phyloP scores from a whole-genome alignment of 2,329 filamentous ascomycete genomes.

The Aspergillus clavatus region DNA sequence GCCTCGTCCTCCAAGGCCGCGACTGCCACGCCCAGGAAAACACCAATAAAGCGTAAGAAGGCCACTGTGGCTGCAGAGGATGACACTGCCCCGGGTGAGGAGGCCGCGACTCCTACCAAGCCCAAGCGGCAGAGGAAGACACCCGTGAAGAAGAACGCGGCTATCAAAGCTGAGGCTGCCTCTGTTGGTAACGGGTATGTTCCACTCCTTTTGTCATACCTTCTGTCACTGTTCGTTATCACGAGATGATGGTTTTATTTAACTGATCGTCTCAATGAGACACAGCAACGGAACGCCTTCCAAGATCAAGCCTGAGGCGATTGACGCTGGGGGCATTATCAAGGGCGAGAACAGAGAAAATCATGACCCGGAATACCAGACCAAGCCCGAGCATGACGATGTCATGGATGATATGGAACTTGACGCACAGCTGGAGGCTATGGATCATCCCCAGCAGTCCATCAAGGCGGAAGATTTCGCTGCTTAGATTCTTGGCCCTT shows the following conservation, averaged over 20 bases:
- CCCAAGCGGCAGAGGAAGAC: slow-evolving; percentile 21
- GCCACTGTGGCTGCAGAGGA: slow-evolving; percentile 2
- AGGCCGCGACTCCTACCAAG: slow-evolving; percentile 10
- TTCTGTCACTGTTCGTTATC: too few species aligned
- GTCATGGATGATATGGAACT: slow-evolving; percentile 6
- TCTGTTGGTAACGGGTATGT: slow-evolving; percentile 4
- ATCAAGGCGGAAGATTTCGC: slow-evolving; percentile 1
- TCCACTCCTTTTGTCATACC: neutral
- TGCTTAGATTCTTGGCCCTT: neutral
- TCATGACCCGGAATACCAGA: neutral
- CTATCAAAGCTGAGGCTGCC: slow-evolving; percentile 4
- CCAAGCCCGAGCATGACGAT: slow-evolving; percentile 7
- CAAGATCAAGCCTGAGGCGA: neutral
- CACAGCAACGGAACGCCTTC: neutral
- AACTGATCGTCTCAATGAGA: too few species aligned
- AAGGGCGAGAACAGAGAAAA: neutral
- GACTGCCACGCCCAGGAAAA: slow-evolving; percentile 12
- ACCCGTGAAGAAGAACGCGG: slow-evolving; percentile 14
- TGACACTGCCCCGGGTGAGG: slow-evolving; percentile 5
- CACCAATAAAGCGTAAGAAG: slow-evolving; percentile 22
- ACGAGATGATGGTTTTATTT: too few species aligned
- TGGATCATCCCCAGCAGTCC: slow-evolving; percentile 2
- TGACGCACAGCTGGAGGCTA: slow-evolving; percentile 10
- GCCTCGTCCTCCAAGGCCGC: slow-evolving; percentile 1
- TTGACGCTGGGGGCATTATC: neutral